A percentile compares a stretch with the other conserved stretches of the same genome.
phyloP scores from a whole-genome alignment of 495 filamentous ascomycete genomes.

The Tuber umbilicatum region DNA sequence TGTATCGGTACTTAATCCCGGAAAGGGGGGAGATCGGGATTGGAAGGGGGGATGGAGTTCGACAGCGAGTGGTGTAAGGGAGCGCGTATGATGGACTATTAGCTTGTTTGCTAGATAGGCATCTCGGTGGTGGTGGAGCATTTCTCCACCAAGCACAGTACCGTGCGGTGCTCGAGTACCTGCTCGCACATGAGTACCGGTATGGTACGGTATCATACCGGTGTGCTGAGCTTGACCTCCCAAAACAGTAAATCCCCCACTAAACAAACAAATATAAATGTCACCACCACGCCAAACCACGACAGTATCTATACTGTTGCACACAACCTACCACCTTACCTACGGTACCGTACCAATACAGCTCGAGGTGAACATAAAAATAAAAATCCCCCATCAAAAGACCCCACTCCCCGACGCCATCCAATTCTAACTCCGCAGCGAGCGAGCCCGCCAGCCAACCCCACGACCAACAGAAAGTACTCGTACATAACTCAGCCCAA shows the following conservation, averaged over 20 bases:
- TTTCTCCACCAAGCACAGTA: neutral
- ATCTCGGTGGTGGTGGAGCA: neutral
- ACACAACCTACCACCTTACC: too few species aligned
- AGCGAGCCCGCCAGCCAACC: neutral
- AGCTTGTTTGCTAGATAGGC: neutral
- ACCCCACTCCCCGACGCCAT: neutral
- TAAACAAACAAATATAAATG: neutral
- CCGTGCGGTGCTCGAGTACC: neutral
- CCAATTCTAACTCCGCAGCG: neutral
- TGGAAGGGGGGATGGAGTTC: neutral
- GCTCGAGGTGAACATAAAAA: too few species aligned
- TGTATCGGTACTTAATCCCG: constrained; percentile 2
- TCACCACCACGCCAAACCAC: too few species aligned
- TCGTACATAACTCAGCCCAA: neutral
- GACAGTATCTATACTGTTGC: too few species aligned
- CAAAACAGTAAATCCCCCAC: neutral
- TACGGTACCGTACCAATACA: neutral
- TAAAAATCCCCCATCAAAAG: neutral
- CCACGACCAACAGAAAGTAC: too few species aligned
- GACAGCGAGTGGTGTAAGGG: neutral
- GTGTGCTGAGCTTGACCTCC: neutral
- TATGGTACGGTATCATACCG: too few species aligned
- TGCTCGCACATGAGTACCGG: neutral
- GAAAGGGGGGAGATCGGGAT: neutral
- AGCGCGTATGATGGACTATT: neutral